Conservation (phyloP, 495 filamentous ascomycete genomes). For the Penicillium coprophilum region DNA sequence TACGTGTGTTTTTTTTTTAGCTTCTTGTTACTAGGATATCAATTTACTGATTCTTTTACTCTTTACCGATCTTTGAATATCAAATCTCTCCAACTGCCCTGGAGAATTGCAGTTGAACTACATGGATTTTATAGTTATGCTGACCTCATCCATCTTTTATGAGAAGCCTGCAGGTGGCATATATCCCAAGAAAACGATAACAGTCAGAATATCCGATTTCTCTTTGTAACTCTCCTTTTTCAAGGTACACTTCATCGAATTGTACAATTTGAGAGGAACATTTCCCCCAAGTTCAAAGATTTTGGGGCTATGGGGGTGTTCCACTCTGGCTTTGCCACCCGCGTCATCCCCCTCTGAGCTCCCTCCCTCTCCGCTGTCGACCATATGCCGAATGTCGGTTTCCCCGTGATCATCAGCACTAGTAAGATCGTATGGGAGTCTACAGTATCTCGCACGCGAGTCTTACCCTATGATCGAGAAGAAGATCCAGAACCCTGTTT, state of each 20-base stretch:
- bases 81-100: not conserved
- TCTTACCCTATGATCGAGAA: not conserved
- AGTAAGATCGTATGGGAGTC: slow-evolving; percentile 11
- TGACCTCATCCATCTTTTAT: slow-evolving; percentile 4
- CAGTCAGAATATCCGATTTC: not conserved
- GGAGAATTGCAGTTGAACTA: not conserved
- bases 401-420: slow-evolving; percentile 13
- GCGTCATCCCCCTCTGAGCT: slow-evolving; percentile 26
- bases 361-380: slow-evolving; percentile 9
- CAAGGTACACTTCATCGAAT: too few species aligned
- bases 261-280: too few species aligned
- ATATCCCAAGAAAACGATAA: not conserved
- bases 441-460: not conserved
- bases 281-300: too few species aligned
- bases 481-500: slow-evolving; percentile 1
- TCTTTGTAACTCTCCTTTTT: not conserved
- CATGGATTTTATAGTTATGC: not conserved
- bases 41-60: too few species aligned
- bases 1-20: too few species aligned
- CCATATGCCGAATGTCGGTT: slow-evolving; percentile 13
- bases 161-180: not conserved
- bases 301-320: slow-evolving; percentile 15
- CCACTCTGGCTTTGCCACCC: slow-evolving; percentile 26
- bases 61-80: too few species aligned
- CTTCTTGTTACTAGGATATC: too few species aligned